Evolutionary conservation across 2,329 filamentous ascomycete species (phyloP), one percentile per base, ranked within the genome.

Genomic region (Cercospora zeae-maydis): DNA sequence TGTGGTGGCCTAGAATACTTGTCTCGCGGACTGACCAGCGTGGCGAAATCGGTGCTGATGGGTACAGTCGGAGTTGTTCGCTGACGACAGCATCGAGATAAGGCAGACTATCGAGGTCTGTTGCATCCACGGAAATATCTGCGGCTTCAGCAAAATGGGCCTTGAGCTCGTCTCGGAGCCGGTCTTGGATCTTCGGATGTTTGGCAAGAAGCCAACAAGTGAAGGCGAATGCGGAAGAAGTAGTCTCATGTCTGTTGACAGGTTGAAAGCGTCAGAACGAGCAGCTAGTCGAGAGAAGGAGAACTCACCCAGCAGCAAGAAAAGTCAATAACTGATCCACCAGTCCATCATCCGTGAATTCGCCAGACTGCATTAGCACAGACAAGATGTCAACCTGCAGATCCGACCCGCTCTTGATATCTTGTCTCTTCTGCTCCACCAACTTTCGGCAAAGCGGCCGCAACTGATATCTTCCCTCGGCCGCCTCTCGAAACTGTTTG

Each of bases 51-150:
- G 70, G 69, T 14, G 69, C 66, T 14, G 67, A 63, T 6, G 63
- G 66, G 53, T 66, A 69, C 33, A 70, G 61, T 1, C 69, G 63
- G 2, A 71, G 62, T 10, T 63, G 51, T 31, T 96, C 91, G 73
- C 84, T 89, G 72, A 88, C 86, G 24, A 95, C 85, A 24, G 90
- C 90, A 71, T 89, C 86, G 52, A 93, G 84, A 74, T 92, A 95
- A 1, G 88, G 87, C 72, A 95, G 82, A 56, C 79, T 79, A 75
- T 93, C 89, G 65, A 92, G 83, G 64, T 86, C 80, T 6, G 78
- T 69, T 63, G 79, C 80, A 1, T 79, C 78, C 60, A 85, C 79
- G 24, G 61, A 78, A 3, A 51, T 42, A 33, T 75, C 69, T 13
- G 73, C 73, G 5, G 78, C 71, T 0, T 74, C 73, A 10, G 60